Conservation (phyloP, 2,329 filamentous ascomycete genomes). For the Harringtonia lauricola region DNA sequence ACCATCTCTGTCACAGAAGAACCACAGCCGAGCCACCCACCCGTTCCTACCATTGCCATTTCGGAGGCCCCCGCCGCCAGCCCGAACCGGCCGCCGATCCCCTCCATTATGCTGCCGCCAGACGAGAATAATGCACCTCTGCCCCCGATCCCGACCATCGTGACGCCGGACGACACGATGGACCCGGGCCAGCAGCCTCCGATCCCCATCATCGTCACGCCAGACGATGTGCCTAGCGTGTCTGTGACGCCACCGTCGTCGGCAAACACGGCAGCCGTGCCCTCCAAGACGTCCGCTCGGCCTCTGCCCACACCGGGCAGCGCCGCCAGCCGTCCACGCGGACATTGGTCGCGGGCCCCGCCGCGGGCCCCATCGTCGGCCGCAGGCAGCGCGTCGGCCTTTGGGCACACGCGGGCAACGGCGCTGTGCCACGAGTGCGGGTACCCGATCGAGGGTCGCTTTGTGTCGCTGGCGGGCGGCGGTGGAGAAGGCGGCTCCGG, state of each 20-base stretch:
- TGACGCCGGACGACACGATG: slow-evolving; percentile 30
- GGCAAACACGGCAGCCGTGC: slow-evolving; percentile 3
- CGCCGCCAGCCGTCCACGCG: slow-evolving; percentile 24
- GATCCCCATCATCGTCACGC: slow-evolving; percentile 29
- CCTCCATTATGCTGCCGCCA: too few species aligned
- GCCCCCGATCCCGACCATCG: slow-evolving; percentile 26
- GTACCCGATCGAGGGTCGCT: slow-evolving; percentile 77
- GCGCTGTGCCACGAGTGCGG: slow-evolving; percentile 78
- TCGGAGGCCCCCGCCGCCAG: not conserved
- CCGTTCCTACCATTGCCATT: slow-evolving; percentile 1
- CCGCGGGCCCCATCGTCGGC: slow-evolving; percentile 18
- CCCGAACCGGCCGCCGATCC: slow-evolving; percentile 22
- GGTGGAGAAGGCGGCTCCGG: slow-evolving; percentile 1
- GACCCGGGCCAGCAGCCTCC: slow-evolving; percentile 13
- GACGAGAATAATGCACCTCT: slow-evolving; percentile 8
- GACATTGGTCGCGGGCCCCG: slow-evolving; percentile 49
- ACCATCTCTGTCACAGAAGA: slow-evolving; percentile 22
- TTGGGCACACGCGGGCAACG: slow-evolving; percentile 34
- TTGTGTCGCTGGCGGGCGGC: slow-evolving; percentile 69
- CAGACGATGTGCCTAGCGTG: slow-evolving; percentile 19
- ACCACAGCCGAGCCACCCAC: slow-evolving; percentile 15
- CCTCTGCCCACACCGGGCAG: slow-evolving; percentile 37
- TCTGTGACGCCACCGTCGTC: slow-evolving; percentile 17
- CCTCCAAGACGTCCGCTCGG: slow-evolving; percentile 14
- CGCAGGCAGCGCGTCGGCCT: not conserved